These are phyloP conservation scores for Lablab purpureus DNA, from an alignment of 306 rosid species.

Conservation along the genomic window DNA sequence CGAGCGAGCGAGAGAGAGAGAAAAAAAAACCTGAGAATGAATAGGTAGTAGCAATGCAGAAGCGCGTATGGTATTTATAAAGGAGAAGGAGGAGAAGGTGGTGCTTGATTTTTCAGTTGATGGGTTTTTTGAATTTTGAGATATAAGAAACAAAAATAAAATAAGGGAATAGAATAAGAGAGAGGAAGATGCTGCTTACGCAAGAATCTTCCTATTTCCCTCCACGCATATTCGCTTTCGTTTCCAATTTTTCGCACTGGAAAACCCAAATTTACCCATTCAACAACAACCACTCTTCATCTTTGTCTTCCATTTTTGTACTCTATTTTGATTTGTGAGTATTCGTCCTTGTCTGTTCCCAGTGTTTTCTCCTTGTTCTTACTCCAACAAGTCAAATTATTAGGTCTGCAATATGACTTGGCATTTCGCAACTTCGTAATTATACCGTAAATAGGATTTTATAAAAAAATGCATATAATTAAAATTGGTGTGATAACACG, in stretches of 20 bases:
- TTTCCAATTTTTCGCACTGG: background rate
- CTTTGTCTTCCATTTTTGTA: background rate
- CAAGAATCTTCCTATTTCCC: constrained; percentile 57
- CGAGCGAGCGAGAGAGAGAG: background rate
- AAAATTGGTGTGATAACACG: no score
- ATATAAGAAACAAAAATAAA: constrained; percentile 17
- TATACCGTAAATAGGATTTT: background rate
- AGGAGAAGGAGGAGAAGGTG: constrained; percentile 1
- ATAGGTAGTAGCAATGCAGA: background rate
- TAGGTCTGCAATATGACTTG: background rate
- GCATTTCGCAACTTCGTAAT: background rate
- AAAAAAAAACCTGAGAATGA: constrained; percentile 60
- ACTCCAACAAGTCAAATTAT: background rate
- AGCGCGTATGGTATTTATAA: background rate
- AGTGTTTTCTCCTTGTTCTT: background rate
- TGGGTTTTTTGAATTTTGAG: background rate
- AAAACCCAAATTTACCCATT: constrained; percentile 19
- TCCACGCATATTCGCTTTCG: constrained; percentile 59
- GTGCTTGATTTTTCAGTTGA: constrained; percentile 42
- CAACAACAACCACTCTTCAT: background rate
- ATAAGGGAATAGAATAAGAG: constrained; percentile 45
- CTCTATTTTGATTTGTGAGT: background rate
- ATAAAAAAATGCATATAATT: no score
- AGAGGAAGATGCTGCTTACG: constrained; percentile 59
- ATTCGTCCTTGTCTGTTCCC: background rate